Percentiles rank a stretch among this genome's conserved stretches.
Conservation (phyloP, 148 eudicot genomes). For the Rheum nobile region DNA sequence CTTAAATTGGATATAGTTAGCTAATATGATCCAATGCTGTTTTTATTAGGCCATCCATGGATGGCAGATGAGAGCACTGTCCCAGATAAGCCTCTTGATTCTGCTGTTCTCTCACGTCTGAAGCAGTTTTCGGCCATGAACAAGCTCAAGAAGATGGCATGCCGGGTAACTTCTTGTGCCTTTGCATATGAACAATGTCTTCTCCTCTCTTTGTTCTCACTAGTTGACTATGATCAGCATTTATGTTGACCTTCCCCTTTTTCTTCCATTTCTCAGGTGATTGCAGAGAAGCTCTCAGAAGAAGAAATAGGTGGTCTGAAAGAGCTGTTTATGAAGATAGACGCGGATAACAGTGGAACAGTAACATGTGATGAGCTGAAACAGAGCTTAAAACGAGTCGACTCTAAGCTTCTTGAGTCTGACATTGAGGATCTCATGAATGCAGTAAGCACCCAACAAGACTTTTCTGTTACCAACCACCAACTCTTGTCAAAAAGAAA, state of each 20-base stretch:
- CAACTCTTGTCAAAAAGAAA: background rate
- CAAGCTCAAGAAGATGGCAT: slow-evolving; percentile 84
- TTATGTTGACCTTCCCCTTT: background rate
- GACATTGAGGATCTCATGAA: slow-evolving; percentile 72
- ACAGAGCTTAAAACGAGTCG: slow-evolving; percentile 55
- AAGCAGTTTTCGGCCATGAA: slow-evolving; percentile 76
- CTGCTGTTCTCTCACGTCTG: slow-evolving; percentile 59
- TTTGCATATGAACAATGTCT: background rate
- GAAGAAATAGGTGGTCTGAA: slow-evolving; percentile 87
- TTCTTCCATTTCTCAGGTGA: slow-evolving; percentile 39
- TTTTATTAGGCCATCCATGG: slow-evolving; percentile 69
- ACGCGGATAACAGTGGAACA: slow-evolving; percentile 64
- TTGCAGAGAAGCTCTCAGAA: slow-evolving; percentile 82
- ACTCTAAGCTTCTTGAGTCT: slow-evolving; percentile 66
- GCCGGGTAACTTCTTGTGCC: slow-evolving; percentile 37
- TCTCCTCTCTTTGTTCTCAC: background rate
- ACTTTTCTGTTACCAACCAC: too few species aligned
- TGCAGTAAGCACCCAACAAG: slow-evolving; percentile 41
- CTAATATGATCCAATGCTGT: background rate
- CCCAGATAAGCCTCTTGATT: slow-evolving; percentile 69
- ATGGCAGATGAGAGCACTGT: slow-evolving; percentile 57
- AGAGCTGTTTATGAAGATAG: slow-evolving; percentile 68
- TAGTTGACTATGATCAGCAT: background rate
- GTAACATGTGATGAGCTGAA: slow-evolving; percentile 83
- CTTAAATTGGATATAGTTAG: background rate